Evolutionary conservation across 2,329 filamentous ascomycete species (phyloP), one percentile per base, ranked within the genome.

Genomic region (Apiospora phragmitis): DNA sequence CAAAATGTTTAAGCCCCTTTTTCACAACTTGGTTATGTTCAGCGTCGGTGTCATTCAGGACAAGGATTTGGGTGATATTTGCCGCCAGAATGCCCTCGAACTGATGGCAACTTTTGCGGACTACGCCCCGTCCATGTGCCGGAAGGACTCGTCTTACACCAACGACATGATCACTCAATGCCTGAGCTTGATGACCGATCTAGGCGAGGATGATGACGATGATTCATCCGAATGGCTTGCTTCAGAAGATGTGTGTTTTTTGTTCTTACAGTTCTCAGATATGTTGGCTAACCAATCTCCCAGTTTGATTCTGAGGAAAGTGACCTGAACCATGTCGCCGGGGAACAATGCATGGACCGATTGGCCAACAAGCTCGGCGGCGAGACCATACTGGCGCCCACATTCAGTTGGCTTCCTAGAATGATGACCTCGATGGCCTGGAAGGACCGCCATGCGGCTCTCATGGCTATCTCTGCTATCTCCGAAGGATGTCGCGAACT

Each of bases 401-500:
- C 95, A 0, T 99, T 98, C 83, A 92, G 93, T 80, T 99, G 96
- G 96, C 90, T 99, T 49, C 96, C 96, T 12, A 90, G 94, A 73
- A 99, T 99, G 96, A 97, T 98, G 91, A 94, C 92, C 69, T 98
- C 96, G 1, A 92, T 93, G 76, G 90, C 94, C 41, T 99, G 96
- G 96, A 91, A 94, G 78, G 96, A 99, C 81, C 91, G 95, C 73
- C 96, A 99, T 81, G 96, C 96, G 42, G 96, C 96, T 65, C 89
- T 99, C 68, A 99, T 99, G 96, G 96, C 96, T 32, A 98, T 99
- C 72, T 98, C 95, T 3, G 96, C 96, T 74, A 99, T 99, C 74
- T 98, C 96, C 0, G 96, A 99, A 82, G 96, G 96, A 47, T 99
- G 96, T 79, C 92, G 94, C 71, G 95, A 98, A 35, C 87, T 98